Conservation (phyloP, 2,329 filamentous ascomycete genomes). For the Fusarium subglutinans region DNA sequence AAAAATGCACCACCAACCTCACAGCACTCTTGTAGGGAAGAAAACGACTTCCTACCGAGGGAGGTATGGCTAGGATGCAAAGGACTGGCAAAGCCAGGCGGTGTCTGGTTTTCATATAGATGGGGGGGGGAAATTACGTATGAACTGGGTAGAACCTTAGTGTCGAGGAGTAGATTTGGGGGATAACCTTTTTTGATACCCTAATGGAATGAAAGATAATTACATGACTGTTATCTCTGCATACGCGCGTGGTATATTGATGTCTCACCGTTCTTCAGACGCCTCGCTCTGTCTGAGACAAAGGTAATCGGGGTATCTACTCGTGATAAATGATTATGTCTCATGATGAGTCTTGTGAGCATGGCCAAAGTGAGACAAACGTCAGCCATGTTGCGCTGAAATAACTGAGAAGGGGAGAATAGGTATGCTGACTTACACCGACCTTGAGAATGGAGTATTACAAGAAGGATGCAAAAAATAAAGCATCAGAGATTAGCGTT, state of each 20-base stretch:
- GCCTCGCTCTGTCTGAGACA: conserved; percentile 1
- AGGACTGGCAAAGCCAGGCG: conserved; percentile 22
- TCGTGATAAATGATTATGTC: background rate
- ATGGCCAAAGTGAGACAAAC: background rate
- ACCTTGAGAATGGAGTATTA: background rate
- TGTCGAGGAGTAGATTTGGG: conserved; percentile 35
- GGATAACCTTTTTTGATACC: conserved; percentile 35
- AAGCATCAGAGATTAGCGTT: background rate
- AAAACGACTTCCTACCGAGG: conserved; percentile 8
- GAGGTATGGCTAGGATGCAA: conserved; percentile 7
- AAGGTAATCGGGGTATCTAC: background rate
- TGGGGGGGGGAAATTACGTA: conserved; percentile 34
- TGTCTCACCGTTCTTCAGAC: background rate
- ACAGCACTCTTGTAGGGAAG: conserved; percentile 7
- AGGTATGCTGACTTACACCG: background rate
- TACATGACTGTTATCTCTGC: background rate
- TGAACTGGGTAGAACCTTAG: conserved; percentile 38
- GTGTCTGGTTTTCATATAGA: conserved; percentile 37
- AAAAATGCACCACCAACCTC: conserved; percentile 35
- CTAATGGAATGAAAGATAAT: conserved; percentile 40
- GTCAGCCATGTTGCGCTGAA: background rate
- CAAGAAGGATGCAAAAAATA: background rate
- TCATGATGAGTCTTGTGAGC: background rate
- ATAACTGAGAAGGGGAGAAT: background rate
- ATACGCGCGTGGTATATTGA: background rate